These are phyloP conservation scores for Prinsepia uniflora DNA, from an alignment of 306 rosid genomes.

Conservation along the genomic window DNA sequence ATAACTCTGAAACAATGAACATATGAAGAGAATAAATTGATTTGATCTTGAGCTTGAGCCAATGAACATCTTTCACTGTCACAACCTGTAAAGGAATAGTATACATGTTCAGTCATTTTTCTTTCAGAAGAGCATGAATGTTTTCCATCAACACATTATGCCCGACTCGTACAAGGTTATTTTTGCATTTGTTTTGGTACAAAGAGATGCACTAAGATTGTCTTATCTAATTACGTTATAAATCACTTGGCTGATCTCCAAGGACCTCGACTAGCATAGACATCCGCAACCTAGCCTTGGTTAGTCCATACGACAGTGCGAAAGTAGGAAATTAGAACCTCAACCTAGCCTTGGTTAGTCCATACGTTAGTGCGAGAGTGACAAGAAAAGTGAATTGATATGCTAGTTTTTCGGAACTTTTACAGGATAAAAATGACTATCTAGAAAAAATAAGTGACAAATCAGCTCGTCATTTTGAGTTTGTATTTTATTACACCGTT, in stretches of 20 bases:
- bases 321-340: too few species aligned
- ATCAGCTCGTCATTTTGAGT: too few species aligned
- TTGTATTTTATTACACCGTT: too few species aligned
- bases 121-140: slow-evolving; percentile 1
- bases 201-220: neutral
- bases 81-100: slow-evolving; percentile 49
- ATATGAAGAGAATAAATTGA: slow-evolving; percentile 30
- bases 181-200: neutral
- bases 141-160: neutral
- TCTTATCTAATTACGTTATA: neutral
- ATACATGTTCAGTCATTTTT: slow-evolving; percentile 15
- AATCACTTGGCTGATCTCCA: neutral
- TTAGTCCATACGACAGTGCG: too few species aligned
- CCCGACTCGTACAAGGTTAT: neutral
- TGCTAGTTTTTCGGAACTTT: too few species aligned
- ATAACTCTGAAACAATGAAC: slow-evolving; percentile 30
- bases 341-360: too few species aligned
- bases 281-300: neutral
- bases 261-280: neutral
- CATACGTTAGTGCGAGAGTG: too few species aligned
- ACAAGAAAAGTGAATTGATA: too few species aligned
- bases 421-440: too few species aligned
- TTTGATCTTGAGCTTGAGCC: slow-evolving; percentile 42
- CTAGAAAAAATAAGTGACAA: too few species aligned
- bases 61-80: slow-evolving; percentile 39